phyloP scores from a whole-genome alignment of 441 rosid species.

The Corymbia citriodora region DNA sequence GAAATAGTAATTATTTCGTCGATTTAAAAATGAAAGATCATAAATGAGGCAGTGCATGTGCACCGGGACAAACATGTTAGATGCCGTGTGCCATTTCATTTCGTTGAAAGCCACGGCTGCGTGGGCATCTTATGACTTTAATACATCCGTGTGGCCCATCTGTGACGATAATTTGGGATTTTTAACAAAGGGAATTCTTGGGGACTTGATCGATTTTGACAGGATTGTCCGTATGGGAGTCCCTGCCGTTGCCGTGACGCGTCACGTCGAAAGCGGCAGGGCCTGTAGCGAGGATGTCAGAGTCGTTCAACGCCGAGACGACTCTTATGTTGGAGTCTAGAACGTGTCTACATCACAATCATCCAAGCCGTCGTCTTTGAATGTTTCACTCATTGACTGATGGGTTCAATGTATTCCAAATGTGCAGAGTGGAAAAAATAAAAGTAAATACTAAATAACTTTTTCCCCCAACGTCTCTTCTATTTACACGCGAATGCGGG shows the following conservation, averaged over 20 bases:
- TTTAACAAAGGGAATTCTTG: background rate
- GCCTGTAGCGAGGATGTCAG: fast-evolving
- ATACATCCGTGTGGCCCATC: background rate
- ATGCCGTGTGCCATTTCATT: background rate
- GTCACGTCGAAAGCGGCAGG: background rate
- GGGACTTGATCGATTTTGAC: background rate
- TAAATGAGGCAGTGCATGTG: background rate
- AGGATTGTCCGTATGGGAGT: background rate
- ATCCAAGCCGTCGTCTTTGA: background rate
- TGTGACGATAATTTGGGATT: background rate
- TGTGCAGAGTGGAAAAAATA: background rate
- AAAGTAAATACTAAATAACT: background rate
- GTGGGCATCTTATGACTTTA: background rate
- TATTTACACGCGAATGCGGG: fast-evolving
- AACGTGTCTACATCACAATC: background rate
- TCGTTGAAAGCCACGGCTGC: background rate
- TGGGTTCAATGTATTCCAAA: background rate
- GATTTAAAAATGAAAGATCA: background rate
- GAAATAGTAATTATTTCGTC: background rate
- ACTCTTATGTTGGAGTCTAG: background rate
- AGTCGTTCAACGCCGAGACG: background rate
- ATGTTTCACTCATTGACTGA: background rate
- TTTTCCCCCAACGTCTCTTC: too few relatives aligned
- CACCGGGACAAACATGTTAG: background rate
- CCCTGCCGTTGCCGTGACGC: background rate